Base-by-base conservation (phyloP, 2,329 filamentous ascomycete genomes). In the Neopestalotiopsis sp. region DNA sequence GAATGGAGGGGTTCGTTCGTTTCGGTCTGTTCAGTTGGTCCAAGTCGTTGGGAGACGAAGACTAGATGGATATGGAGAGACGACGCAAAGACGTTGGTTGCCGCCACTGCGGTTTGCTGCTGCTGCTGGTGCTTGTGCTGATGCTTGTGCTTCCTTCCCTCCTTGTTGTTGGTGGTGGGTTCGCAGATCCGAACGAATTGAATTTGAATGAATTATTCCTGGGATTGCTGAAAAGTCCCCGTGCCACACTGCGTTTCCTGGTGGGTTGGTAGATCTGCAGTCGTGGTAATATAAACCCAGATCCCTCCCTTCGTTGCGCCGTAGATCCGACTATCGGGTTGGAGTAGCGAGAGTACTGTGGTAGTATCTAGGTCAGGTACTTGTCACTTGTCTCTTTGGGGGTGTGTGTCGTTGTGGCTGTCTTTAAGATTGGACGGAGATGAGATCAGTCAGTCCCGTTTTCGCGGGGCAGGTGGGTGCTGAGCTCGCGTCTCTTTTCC, bases 251-350 rank as follows among this genome's bases (percentile, higher is more conserved):
- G 34, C 34, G 10, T 53, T 28, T 28, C 24, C 24, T 14, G n/a
- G 17, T 53, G 17, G 45, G 34, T 38, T 38, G 45, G 45, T 53
- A 53, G 45, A 53, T 53, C 45, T 53, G 45, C 45, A 53, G 45
- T 38, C 9, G 45, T 53, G 45, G 45, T 53, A 53, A 53, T 53
- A 53, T 53, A 53, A 53, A 38, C 34, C 20, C 17, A 53, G 45
- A 53, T 53, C 45, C 45, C 45, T 53, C 45, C 45, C 24, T 28
- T 38, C 34, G 6, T 53, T 53, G 45, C 45, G 45, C 45, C 45
- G 45, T 53, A 53, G 45, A 53, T 53, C 45, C 45, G 45, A 53
- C 45, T 53, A 53, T 53, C 45, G 45, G 45, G 34, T 38, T 38
- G 34, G 34, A 38, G 45, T 53, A 28, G 24, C 24, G 24, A 28